Conservation (phyloP, 2,329 filamentous ascomycete species). For the Metarhizium album region DNA sequence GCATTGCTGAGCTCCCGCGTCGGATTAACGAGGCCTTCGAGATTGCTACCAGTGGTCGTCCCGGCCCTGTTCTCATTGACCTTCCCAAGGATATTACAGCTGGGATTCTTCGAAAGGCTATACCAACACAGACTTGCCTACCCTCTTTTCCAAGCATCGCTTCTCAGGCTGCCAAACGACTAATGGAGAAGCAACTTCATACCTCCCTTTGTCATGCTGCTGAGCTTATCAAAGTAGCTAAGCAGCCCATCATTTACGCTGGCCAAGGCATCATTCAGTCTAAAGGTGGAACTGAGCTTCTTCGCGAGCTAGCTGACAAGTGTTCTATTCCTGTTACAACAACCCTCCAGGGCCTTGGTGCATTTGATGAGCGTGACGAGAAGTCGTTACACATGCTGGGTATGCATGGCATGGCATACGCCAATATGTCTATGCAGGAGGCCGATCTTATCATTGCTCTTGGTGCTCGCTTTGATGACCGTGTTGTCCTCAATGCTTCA, state of each 20-base stretch:
- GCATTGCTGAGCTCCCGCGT: slow-evolving; percentile 80
- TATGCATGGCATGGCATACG: slow-evolving; percentile 95
- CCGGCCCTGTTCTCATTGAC: slow-evolving; percentile 90
- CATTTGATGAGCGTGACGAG: slow-evolving; percentile 83
- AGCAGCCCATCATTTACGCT: slow-evolving; percentile 93
- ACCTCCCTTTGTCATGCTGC: slow-evolving; percentile 67
- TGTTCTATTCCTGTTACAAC: slow-evolving; percentile 88
- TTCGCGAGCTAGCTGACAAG: slow-evolving; percentile 85
- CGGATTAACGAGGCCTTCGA: slow-evolving; percentile 97
- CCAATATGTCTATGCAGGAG: slow-evolving; percentile 98
- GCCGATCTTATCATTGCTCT: slow-evolving; percentile 93
- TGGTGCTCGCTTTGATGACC: slow-evolving; percentile 90
- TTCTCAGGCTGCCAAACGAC: slow-evolving; percentile 64
- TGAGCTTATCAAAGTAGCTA: slow-evolving; percentile 71
- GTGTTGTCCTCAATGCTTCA: slow-evolving; percentile 69
- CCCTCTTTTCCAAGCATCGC: slow-evolving; percentile 79
- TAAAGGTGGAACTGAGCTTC: slow-evolving; percentile 65
- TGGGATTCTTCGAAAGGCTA: slow-evolving; percentile 69
- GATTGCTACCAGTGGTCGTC: slow-evolving; percentile 88
- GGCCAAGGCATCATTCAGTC: slow-evolving; percentile 79
- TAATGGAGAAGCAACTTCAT: slow-evolving; percentile 61
- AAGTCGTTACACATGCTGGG: slow-evolving; percentile 97
- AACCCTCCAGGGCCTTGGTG: slow-evolving; percentile 86
- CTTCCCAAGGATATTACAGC: slow-evolving; percentile 94
- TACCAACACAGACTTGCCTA: slow-evolving; percentile 63